Base-by-base conservation (phyloP, 2,329 filamentous ascomycete species). In the Cryoendolithus antarcticus region DNA sequence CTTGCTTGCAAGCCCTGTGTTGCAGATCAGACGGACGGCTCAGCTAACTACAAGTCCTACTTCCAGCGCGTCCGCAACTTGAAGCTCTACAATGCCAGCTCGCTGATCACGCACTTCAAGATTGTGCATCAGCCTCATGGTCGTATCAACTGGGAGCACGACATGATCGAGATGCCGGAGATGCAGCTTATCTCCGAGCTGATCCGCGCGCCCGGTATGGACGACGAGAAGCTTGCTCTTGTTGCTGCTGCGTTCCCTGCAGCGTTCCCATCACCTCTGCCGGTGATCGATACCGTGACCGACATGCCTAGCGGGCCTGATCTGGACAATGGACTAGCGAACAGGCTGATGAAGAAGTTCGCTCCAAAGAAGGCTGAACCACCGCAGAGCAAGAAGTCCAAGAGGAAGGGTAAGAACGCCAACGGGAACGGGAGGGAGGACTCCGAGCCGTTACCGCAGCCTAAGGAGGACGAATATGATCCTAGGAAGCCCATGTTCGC, bases 151-250 rank as follows among this genome's bases (percentile, higher is more conserved):
- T 80, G 75, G 75, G 71, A 69, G 43, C 64, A 63, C 41, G 67
- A 77, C 42, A 77, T 80, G 73, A 67, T 80, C 38, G 67, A 73
- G 46, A 59, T 79, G 32, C 75, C 75, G 1, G 68, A 72, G 45
- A 58, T 63, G 24, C 59, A 63, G 12, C 57, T 66, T 39, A 64
- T 77, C 32, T 59, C 57, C 13, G 63, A 64, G 15, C 57, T 77
- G 13, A 60, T 69, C n/a, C 62, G 66, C 41, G 64, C 67, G 28
- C 65, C 63, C 6, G 73, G 73, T 9, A 75, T 77, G 66, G 68
- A 75, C 49, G 67, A 71, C 31, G 58, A 66, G 34, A 77, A 75
- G 52, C 48, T 59, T 29, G 43, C 39, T 6, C 35, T 59, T n/a
- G 43, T 60, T 11, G 53, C 51, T 11, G 45, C 41, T 11, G 55